Conservation (phyloP, 768 basidiomycete genomes). For the Boletus barrowsii region DNA sequence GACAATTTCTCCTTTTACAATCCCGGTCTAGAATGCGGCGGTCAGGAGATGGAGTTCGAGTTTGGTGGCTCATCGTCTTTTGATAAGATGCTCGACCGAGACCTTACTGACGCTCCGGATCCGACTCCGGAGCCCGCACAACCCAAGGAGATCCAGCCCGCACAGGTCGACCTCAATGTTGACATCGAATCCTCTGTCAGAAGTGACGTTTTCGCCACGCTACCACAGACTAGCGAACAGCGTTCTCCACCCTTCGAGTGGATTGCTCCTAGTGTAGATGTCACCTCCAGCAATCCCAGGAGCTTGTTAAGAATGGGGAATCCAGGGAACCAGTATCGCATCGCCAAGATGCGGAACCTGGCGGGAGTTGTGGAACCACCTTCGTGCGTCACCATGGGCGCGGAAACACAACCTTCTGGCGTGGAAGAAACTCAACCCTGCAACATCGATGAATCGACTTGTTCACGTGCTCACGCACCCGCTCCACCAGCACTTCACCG, state of each 20-base stretch:
- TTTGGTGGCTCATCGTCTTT: slow-evolving; percentile 43
- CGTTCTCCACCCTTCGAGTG: slow-evolving; percentile 19
- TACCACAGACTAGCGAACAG: slow-evolving; percentile 1
- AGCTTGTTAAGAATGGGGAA: slow-evolving; percentile 34
- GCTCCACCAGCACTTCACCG: slow-evolving; percentile 1
- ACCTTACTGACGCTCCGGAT: slow-evolving; percentile 22
- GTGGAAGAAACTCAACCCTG: slow-evolving; percentile 19
- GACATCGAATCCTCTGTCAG: slow-evolving; percentile 1
- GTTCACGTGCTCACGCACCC: not conserved
- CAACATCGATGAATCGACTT: not conserved
- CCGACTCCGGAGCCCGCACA: slow-evolving; percentile 22
- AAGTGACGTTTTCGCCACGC: not conserved
- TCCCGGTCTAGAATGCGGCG: slow-evolving; percentile 10
- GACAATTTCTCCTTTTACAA: slow-evolving; percentile 8
- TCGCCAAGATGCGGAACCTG: slow-evolving; percentile 25
- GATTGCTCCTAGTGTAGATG: slow-evolving; percentile 14
- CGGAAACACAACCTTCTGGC: slow-evolving; percentile 17
- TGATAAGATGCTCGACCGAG: slow-evolving; percentile 37
- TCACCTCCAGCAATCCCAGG: slow-evolving; percentile 27
- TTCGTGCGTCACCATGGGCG: slow-evolving; percentile 7
- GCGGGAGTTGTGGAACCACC: slow-evolving; percentile 19
- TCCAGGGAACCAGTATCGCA: slow-evolving; percentile 31
- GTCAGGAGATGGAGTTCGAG: slow-evolving; percentile 32
- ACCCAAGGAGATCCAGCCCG: slow-evolving; percentile 2
- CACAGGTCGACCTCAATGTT: slow-evolving; percentile 1